phyloP scores from a whole-genome alignment of 805 yeast genomes.

The Starmerella powellii region DNA sequence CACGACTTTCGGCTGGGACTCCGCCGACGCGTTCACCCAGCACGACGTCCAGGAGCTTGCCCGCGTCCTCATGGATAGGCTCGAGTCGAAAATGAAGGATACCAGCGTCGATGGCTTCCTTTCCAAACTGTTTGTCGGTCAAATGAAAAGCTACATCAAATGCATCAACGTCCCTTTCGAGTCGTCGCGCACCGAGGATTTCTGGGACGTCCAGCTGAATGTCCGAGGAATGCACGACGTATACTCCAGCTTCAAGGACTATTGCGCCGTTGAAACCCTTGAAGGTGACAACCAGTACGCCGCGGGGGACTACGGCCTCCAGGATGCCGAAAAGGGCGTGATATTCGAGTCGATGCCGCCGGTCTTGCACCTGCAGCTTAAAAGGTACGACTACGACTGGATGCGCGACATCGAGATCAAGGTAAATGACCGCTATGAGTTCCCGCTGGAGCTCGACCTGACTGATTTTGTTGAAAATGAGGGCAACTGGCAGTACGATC shows the following conservation, averaged over 20 bases:
- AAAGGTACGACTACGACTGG: slow-evolving; percentile 89
- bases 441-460: slow-evolving; percentile 70
- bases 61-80: slow-evolving; percentile 85
- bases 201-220: slow-evolving; percentile 95
- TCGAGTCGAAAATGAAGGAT: slow-evolving; percentile 84
- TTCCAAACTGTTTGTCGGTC: slow-evolving; percentile 82
- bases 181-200: slow-evolving; percentile 82
- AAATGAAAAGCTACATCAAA: slow-evolving; percentile 87
- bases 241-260: slow-evolving; percentile 67
- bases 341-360: slow-evolving; percentile 84
- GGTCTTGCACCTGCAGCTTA: slow-evolving; percentile 82
- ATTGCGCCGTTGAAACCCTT: slow-evolving; percentile 75
- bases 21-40: slow-evolving; percentile 89
- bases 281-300: slow-evolving; percentile 93
- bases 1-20: slow-evolving; percentile 92
- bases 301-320: slow-evolving; percentile 80
- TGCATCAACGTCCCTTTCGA: slow-evolving; percentile 91
- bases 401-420: slow-evolving; percentile 78
- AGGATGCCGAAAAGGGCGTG: slow-evolving; percentile 94
- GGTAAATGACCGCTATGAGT: slow-evolving; percentile 84
- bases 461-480: slow-evolving; percentile 58
- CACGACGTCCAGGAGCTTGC: slow-evolving; percentile 96
- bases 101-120: slow-evolving; percentile 65
- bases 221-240: slow-evolving; percentile 71
- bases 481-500: slow-evolving; percentile 58